Evolutionary conservation across 768 basidiomycete species (phyloP).

Genomic region (Kwoniella sp.): DNA sequence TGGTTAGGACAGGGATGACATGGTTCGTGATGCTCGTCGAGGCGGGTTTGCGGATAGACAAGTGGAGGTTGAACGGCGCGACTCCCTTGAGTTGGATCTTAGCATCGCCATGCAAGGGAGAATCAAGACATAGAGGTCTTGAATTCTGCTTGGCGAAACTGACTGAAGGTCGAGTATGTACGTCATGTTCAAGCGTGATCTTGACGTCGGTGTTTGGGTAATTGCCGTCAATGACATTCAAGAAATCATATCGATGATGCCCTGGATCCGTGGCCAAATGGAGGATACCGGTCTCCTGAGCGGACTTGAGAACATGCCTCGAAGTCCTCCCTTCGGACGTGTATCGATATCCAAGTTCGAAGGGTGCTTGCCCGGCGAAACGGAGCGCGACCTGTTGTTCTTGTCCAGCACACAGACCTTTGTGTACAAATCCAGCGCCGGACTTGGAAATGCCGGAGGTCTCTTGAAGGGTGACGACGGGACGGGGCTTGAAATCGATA

Average conservation of each 20-base stretch:
- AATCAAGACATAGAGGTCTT: conserved; percentile 71
- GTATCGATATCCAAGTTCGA: conserved; percentile 88
- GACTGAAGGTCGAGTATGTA: conserved; percentile 76
- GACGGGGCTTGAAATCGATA: conserved; percentile 79
- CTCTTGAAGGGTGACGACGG: conserved; percentile 66
- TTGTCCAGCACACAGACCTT: conserved; percentile 78
- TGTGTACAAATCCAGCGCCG: conserved; percentile 56
- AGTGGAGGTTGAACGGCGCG: conserved; percentile 77
- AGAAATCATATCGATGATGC: conserved; percentile 84
- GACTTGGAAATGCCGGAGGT: conserved; percentile 17
- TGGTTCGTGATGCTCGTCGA: conserved; percentile 66
- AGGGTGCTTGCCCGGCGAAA: conserved; percentile 84
- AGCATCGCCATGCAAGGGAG: conserved; percentile 64
- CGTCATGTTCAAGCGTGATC: conserved; percentile 79
- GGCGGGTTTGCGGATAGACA: conserved; percentile 70
- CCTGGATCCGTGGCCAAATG: conserved; percentile 68
- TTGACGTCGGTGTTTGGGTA: conserved; percentile 59
- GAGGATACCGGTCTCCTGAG: conserved; percentile 45
- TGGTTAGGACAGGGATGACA: conserved; percentile 48
- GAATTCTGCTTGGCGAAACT: conserved; percentile 69
- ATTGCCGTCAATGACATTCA: conserved; percentile 80
- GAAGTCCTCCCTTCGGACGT: conserved; percentile 56
- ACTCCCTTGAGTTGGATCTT: conserved; percentile 79
- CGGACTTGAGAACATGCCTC: conserved; percentile 40
- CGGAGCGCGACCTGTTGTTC: conserved; percentile 82